Conservation (phyloP, 805 yeast species). For the Candida sanyiensis region DNA sequence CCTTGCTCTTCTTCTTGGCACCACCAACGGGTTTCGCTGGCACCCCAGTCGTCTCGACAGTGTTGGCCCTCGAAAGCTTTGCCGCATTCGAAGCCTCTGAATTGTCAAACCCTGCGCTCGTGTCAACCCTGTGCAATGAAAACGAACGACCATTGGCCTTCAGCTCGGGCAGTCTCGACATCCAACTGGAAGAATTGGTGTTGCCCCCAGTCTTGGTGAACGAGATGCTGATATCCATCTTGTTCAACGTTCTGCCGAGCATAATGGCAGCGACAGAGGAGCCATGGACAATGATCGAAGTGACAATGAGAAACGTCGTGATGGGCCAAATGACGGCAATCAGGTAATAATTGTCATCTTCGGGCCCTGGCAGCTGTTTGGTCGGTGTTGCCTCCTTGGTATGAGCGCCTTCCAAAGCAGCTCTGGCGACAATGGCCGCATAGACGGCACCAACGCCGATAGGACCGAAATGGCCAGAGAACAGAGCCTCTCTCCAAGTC, state of each 20-base stretch:
- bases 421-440: conserved; percentile 74
- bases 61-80: conserved; percentile 30
- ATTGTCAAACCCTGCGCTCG: conserved; percentile 33
- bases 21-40: conserved; percentile 74
- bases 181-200: conserved; percentile 62
- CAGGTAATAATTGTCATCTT: conserved; percentile 49
- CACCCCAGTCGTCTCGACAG: conserved; percentile 57
- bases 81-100: conserved; percentile 17
- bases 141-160: conserved; percentile 57
- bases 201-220: conserved; percentile 63
- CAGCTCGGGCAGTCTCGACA: conserved; percentile 75
- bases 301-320: conserved; percentile 69
- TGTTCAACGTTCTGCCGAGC: conserved; percentile 75
- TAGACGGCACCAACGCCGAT: conserved; percentile 93
- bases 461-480: conserved; percentile 95
- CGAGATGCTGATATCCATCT: conserved; percentile 89
- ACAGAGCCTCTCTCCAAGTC: conserved; percentile 89
- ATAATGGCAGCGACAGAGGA: conserved; percentile 69
- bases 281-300: conserved; percentile 87
- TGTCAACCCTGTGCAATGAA: conserved; percentile 79
- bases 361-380: conserved; percentile 39
- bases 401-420: conserved; percentile 53
- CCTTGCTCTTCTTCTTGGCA: conserved; percentile 41
- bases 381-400: conserved; percentile 54
- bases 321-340: conserved; percentile 76